Conservation (phyloP, 108 stramenopile species). For the Cyclostephanos tholiformis region DNA sequence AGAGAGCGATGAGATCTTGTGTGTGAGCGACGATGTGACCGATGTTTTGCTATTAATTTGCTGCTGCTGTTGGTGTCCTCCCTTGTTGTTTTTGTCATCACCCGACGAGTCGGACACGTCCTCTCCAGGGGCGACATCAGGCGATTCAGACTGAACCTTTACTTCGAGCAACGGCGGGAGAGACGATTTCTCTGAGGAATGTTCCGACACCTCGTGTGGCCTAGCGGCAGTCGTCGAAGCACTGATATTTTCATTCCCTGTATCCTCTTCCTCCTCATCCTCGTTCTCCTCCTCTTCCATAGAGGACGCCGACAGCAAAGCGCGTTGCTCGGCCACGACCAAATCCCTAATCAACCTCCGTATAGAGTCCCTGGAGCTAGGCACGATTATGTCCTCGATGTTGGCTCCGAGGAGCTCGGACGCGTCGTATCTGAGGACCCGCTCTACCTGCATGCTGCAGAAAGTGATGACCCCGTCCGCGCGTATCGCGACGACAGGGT, state of each 20-base stretch:
- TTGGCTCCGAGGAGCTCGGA: slow-evolving; percentile 66
- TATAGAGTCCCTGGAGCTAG: slow-evolving; percentile 60
- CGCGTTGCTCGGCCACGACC: slow-evolving; percentile 33
- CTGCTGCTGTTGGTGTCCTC: background rate
- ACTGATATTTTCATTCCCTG: slow-evolving; percentile 4
- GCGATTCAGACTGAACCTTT: slow-evolving; percentile 16
- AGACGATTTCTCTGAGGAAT: slow-evolving; percentile 10
- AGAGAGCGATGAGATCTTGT: slow-evolving; percentile 31
- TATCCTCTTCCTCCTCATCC: background rate
- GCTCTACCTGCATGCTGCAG: slow-evolving; percentile 78
- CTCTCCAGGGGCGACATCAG: slow-evolving; percentile 27
- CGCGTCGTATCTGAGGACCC: slow-evolving; percentile 64
- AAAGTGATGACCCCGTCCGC: slow-evolving; percentile 78
- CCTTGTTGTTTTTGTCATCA: slow-evolving; percentile 18
- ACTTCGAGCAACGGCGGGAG: slow-evolving; percentile 31
- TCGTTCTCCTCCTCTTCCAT: slow-evolving; percentile 13
- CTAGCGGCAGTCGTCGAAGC: slow-evolving; percentile 5
- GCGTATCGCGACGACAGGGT: slow-evolving; percentile 72
- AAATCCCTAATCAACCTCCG: slow-evolving; percentile 59
- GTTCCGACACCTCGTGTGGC: slow-evolving; percentile 13
- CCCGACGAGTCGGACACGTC: slow-evolving; percentile 41
- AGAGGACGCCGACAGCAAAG: slow-evolving; percentile 1
- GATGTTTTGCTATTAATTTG: background rate
- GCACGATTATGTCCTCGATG: slow-evolving; percentile 62
- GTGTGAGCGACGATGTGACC: slow-evolving; percentile 21